Evolutionary conservation across 371 early-diverging fungal genomes (phyloP).

Genomic region (Actinomortierella wolfii): DNA sequence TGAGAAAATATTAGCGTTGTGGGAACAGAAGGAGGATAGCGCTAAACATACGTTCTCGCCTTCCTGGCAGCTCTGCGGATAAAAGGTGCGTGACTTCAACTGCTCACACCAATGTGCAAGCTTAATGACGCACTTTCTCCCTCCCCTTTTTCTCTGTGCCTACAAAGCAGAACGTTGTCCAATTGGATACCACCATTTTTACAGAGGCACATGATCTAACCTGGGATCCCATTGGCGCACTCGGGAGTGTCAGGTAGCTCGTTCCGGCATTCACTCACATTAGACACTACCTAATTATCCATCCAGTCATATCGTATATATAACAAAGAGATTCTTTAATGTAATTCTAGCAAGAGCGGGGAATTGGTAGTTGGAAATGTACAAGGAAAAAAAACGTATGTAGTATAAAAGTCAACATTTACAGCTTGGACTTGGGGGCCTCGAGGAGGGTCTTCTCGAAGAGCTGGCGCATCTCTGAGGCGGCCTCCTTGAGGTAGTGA

Average conservation of each 20-base stretch:
- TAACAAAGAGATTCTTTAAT: neutral
- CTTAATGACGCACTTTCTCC: neutral
- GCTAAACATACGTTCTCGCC: too few relatives aligned
- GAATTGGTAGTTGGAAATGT: neutral
- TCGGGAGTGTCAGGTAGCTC: too few relatives aligned
- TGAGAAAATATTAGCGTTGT: neutral
- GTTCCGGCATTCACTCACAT: too few relatives aligned
- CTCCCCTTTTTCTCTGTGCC: neutral
- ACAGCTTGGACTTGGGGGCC: slow-evolving; percentile 12
- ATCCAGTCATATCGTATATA: too few relatives aligned
- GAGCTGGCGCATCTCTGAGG: slow-evolving; percentile 72
- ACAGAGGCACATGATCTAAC: too few relatives aligned
- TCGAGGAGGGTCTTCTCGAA: slow-evolving; percentile 45
- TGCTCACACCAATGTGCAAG: neutral
- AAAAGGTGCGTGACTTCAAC: neutral
- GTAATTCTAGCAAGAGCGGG: neutral
- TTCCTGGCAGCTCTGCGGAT: neutral
- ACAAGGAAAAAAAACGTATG: neutral
- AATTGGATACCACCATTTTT: too few relatives aligned
- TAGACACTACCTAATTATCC: too few relatives aligned
- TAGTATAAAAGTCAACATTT: neutral
- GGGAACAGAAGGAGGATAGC: too few relatives aligned
- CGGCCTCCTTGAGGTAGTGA: slow-evolving; percentile 71
- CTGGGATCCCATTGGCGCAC: too few relatives aligned
- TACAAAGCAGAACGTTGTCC: too few relatives aligned